Percentiles rank a stretch among this genome's conserved stretches.
phyloP scores from a whole-genome alignment of 2,329 filamentous ascomycete species.

The Diaporthe ampelina region DNA sequence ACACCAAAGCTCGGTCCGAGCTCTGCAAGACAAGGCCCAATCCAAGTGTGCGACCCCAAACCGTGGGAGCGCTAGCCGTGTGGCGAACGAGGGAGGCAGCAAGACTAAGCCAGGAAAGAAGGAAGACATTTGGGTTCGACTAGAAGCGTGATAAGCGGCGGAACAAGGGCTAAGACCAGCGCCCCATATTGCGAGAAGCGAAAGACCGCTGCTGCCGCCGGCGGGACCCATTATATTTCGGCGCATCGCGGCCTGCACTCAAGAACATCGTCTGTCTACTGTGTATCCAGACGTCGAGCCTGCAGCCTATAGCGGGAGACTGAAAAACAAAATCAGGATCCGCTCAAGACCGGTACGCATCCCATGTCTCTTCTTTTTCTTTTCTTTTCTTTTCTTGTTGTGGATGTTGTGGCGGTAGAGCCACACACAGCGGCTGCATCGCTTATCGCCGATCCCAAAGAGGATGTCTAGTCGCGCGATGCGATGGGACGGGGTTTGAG shows the following conservation, averaged over 20 bases:
- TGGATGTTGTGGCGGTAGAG: background rate
- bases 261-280: slow-evolving; percentile 4
- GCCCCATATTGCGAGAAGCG: slow-evolving; percentile 20
- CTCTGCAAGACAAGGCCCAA: slow-evolving; percentile 9
- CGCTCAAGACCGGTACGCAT: slow-evolving; percentile 21
- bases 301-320: slow-evolving; percentile 25
- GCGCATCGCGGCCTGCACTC: slow-evolving; percentile 27
- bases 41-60: slow-evolving; percentile 4
- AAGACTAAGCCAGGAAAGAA: slow-evolving; percentile 26
- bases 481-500: background rate
- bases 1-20: slow-evolving; percentile 13
- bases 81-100: slow-evolving; percentile 15
- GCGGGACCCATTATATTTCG: slow-evolving; percentile 18
- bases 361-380: background rate
- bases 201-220: slow-evolving; percentile 32
- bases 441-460: background rate
- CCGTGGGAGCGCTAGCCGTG: slow-evolving; percentile 21
- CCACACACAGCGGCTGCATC: slow-evolving; percentile 1
- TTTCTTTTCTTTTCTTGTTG: background rate
- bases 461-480: background rate
- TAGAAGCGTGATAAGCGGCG: slow-evolving; percentile 26
- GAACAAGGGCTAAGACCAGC: slow-evolving; percentile 30
- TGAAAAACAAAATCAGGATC: background rate
- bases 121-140: slow-evolving; percentile 33
- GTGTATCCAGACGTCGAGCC: slow-evolving; percentile 26